A percentile compares a stretch with the other conserved stretches of the same genome.
phyloP scores from a whole-genome alignment of 306 rosid species.

The Calophaca sinica region DNA sequence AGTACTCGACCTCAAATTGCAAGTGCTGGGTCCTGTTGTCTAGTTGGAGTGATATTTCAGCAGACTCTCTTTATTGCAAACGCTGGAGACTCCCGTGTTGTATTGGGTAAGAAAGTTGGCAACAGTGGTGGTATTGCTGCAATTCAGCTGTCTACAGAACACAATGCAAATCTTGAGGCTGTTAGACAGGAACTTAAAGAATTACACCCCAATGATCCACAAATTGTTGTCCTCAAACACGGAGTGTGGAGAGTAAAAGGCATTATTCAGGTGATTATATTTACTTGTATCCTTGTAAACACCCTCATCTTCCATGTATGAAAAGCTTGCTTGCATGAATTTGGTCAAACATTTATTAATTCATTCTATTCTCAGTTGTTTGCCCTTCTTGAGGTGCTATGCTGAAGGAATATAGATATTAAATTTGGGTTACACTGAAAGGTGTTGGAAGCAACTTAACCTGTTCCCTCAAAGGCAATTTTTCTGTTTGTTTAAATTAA shows the following conservation, averaged over 20 bases:
- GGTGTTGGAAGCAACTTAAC: slow-evolving; percentile 10
- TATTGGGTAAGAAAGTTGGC: slow-evolving; percentile 82
- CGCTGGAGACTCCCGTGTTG: slow-evolving; percentile 84
- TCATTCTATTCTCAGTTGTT: slow-evolving; percentile 11
- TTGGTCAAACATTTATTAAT: neutral
- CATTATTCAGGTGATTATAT: slow-evolving; percentile 71
- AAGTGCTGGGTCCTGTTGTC: slow-evolving; percentile 78
- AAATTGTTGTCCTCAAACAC: slow-evolving; percentile 71
- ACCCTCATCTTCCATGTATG: neutral
- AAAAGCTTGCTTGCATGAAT: slow-evolving; percentile 19
- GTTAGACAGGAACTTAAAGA: slow-evolving; percentile 69
- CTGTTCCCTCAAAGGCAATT: neutral
- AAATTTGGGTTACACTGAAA: slow-evolving; percentile 8
- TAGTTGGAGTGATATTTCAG: slow-evolving; percentile 76
- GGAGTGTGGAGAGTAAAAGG: slow-evolving; percentile 94
- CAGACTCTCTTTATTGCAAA: slow-evolving; percentile 77
- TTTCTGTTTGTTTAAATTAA: slow-evolving; percentile 28
- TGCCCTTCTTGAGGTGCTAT: slow-evolving; percentile 30
- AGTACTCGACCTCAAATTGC: slow-evolving; percentile 64
- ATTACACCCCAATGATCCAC: slow-evolving; percentile 74
- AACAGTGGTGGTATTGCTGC: slow-evolving; percentile 73
- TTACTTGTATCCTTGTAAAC: neutral
- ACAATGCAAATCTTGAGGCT: slow-evolving; percentile 76
- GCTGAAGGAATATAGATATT: neutral
- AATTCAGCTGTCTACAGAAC: slow-evolving; percentile 76